These are phyloP conservation scores for Penicillium sp. DNA, from an alignment of 2,329 filamentous ascomycete genomes.

Conservation along the genomic window DNA sequence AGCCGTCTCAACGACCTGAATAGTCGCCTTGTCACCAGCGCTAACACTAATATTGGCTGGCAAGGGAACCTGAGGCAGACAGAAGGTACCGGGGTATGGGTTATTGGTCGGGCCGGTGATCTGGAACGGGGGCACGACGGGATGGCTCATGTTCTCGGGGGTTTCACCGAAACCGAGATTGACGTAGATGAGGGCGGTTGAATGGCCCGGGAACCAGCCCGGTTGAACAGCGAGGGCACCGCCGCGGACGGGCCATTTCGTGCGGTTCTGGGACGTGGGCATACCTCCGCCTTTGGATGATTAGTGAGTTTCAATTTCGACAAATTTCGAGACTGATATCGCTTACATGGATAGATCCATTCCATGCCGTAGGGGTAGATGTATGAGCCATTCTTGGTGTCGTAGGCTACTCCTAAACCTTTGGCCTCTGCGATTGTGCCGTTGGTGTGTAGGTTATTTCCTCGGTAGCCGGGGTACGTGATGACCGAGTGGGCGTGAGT, in stretches of 20 bases:
- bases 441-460: slow-evolving; percentile 78
- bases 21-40: slow-evolving; percentile 82
- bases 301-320: slow-evolving; percentile 5
- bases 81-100: slow-evolving; percentile 84
- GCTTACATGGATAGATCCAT: slow-evolving; percentile 91
- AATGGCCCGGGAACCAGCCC: slow-evolving; percentile 91
- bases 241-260: slow-evolving; percentile 82
- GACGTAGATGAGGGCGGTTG: slow-evolving; percentile 76
- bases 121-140: slow-evolving; percentile 76
- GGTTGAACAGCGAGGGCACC: slow-evolving; percentile 88
- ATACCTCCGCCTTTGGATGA: slow-evolving; percentile 70
- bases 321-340: background rate
- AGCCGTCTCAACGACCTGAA: slow-evolving; percentile 79
- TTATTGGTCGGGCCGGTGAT: slow-evolving; percentile 75
- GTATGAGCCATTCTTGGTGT: slow-evolving; percentile 40
- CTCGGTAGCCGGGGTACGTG: slow-evolving; percentile 80
- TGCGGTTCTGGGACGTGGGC: slow-evolving; percentile 71
- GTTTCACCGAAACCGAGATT: slow-evolving; percentile 83
- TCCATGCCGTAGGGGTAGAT: slow-evolving; percentile 83
- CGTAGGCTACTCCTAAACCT: slow-evolving; percentile 45
- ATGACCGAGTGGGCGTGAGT: slow-evolving; percentile 66
- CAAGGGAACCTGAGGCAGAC: slow-evolving; percentile 81
- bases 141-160: slow-evolving; percentile 80
- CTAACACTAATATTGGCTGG: slow-evolving; percentile 67
- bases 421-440: slow-evolving; percentile 49